Evolutionary conservation across 192 early-diverging fungal species (phyloP), one percentile per base, ranked within the genome.

Genomic region (Podila clonocystis): DNA sequence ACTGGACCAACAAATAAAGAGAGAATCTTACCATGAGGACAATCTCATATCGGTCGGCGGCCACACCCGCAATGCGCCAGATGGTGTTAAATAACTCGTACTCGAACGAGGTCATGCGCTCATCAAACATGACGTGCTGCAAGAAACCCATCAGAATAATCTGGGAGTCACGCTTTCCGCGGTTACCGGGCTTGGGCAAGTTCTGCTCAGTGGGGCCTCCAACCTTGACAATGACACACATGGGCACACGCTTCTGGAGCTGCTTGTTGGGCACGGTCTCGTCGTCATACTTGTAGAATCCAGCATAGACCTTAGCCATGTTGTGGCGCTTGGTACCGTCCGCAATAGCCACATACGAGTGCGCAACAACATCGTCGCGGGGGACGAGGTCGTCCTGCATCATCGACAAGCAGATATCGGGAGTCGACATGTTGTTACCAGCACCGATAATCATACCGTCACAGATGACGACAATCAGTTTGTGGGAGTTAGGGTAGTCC

Each of bases 141-240:
- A 97, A 87, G 85, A 96, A 97, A 57, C 91, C 85, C 96, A 98
- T 98, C 72, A 98, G 82, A 50, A 98, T 90, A 72, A 98, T 87
- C 84, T 98, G 96, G 31, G 95, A 96, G 75, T 97, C 96, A 61
- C 96, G 93, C 85, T 97, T 97, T 65, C 96, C 96, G 63, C 95
- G 87, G 87, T 98, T 98, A 31, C 93, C 93, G 5, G 91, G 87
- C 86, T 92, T 92, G 63, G 87, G 76, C 58, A 74, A 49, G 22
- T 87, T 84, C 63, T 87, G 80, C 73, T 94, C 93, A 0, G 75
- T 85, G 26, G 88, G 89, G n/a, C 84, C 85, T 38, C 93, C 93
- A 65, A 91, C 91, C 79, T 95, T 94, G 60, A 91, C 88, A 49
- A 93, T 86, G 7, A 89, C 72, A 63, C 93, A 82, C 71, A 90